A percentile compares a stretch with the other conserved stretches of the same genome.
phyloP scores from a whole-genome alignment of 2,329 filamentous ascomycete species.

The Fusarium marasasianum region DNA sequence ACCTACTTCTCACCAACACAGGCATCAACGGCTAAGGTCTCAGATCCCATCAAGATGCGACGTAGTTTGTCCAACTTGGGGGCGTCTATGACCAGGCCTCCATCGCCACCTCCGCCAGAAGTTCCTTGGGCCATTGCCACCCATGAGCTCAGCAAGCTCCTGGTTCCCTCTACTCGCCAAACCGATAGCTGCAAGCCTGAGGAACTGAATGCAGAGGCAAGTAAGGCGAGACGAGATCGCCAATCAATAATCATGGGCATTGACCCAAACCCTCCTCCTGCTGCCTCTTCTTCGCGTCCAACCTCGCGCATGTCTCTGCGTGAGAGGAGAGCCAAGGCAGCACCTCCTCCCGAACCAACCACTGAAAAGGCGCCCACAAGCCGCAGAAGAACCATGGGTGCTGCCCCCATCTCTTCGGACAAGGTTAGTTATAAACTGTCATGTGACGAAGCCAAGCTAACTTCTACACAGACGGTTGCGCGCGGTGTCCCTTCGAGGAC shows the following conservation, averaged over 20 bases:
- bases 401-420: conserved; percentile 43
- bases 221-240: conserved; percentile 70
- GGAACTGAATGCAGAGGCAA: conserved; percentile 78
- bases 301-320: conserved; percentile 76
- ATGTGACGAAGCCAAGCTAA: not conserved
- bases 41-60: conserved; percentile 72
- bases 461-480: conserved; percentile 45
- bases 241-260: conserved; percentile 59
- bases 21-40: conserved; percentile 83
- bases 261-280: conserved; percentile 40
- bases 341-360: conserved; percentile 60
- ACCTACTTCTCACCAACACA: conserved; percentile 90
- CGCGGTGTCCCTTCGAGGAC: conserved; percentile 46
- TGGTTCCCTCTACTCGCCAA: conserved; percentile 80
- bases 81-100: conserved; percentile 52
- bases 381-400: conserved; percentile 70
- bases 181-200: conserved; percentile 80
- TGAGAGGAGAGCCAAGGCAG: conserved; percentile 70
- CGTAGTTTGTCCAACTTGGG: conserved; percentile 68
- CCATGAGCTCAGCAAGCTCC: conserved; percentile 80
- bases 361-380: conserved; percentile 47
- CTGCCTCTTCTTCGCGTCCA: conserved; percentile 51
- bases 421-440: conserved; percentile 39
- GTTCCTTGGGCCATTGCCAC: conserved; percentile 88
- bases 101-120: conserved; percentile 78